These are phyloP conservation scores for Tirmania nivea DNA, from an alignment of 495 filamentous ascomycete genomes.

Conservation along the genomic window DNA sequence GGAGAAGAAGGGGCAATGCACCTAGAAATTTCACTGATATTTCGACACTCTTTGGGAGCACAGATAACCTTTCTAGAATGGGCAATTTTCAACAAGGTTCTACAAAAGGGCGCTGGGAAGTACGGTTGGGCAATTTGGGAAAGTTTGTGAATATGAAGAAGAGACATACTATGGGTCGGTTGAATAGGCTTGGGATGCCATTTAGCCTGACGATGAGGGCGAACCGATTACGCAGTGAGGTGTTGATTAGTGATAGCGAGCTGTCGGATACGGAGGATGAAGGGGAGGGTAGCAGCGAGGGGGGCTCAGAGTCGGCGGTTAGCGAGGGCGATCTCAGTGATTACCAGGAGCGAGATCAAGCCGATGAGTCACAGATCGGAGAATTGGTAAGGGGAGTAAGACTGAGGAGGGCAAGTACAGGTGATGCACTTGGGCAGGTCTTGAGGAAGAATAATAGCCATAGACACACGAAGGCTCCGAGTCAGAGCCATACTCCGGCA, in stretches of 20 bases:
- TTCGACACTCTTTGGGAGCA: conserved; percentile 15
- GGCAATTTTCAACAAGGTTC: conserved; percentile 31
- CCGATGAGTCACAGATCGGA: background rate
- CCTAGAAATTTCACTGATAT: conserved; percentile 20
- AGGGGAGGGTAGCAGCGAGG: conserved; percentile 21
- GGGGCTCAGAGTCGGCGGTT: conserved; percentile 25
- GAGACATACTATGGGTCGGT: conserved; percentile 41
- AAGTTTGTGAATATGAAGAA: conserved; percentile 24
- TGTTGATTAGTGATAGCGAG: conserved; percentile 24
- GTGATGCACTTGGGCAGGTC: background rate
- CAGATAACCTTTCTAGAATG: conserved; percentile 28
- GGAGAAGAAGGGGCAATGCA: conserved; percentile 26
- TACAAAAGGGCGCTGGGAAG: conserved; percentile 23
- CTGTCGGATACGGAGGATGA: background rate
- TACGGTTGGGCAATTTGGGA: conserved; percentile 30
- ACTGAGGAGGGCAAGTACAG: background rate
- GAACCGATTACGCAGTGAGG: conserved; percentile 42
- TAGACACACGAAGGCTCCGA: no score
- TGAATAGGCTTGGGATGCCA: conserved; percentile 36
- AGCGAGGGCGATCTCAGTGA: conserved; percentile 31
- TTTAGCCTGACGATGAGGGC: conserved; percentile 54
- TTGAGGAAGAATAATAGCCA: background rate
- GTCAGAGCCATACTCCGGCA: background rate
- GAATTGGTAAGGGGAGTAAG: no score
- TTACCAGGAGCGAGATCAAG: conserved; percentile 8